Base-by-base conservation (phyloP, 495 filamentous ascomycete genomes). In the Neurospora hispaniola region DNA sequence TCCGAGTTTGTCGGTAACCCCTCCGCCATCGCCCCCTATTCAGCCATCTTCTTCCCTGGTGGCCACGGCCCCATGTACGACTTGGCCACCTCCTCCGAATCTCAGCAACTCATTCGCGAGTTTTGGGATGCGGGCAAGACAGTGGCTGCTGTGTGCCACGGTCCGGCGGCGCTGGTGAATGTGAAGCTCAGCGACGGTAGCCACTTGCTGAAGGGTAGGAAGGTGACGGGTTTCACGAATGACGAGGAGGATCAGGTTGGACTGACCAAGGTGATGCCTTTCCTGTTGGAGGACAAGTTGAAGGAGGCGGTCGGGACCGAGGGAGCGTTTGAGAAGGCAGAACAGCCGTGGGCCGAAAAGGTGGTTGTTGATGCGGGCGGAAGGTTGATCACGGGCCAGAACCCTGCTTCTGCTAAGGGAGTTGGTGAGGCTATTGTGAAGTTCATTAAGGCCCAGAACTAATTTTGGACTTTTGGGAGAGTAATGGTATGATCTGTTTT, bases 11-110 rank as follows among this genome's bases (percentile, higher is more conserved):
- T 85, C 0, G 86, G 88, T 0, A 83, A 83, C 40, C 85, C 86
- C 0, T 78, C 73, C 54, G 89, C 92, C 62, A 93, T 89, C 76
- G 91, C 88, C 23, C 54, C 54, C 14, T 66, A 18, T 4, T 9
- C 54, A 70, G 91, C 89, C 35, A 80, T 94, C 62, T 92, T 90
- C 79, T 92, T 87, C 79, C 90, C 92, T 14, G 92, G 92, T 75
- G 92, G 92, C 35, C 90, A 93, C 80, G 92, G 91, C n/a, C 91
- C 92, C 74, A 91, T 93, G 90, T 93, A 88, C 79, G 91, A 93
- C 75, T 84, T 93, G 1, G 82, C 84, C 38, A 76, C 74, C 11
- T 85, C 89, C 78, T 46, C 78, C 1, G 80, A 79, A 41, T 89
- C 86, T 27, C 83, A 89, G 70, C 77, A 84, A 4, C 78, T 93